A percentile compares a stretch with the other conserved stretches of the same genome.
These are phyloP conservation scores for Mortierella hygrophila DNA, from an alignment of 192 early-diverging fungal genomes.

Conservation along the genomic window DNA sequence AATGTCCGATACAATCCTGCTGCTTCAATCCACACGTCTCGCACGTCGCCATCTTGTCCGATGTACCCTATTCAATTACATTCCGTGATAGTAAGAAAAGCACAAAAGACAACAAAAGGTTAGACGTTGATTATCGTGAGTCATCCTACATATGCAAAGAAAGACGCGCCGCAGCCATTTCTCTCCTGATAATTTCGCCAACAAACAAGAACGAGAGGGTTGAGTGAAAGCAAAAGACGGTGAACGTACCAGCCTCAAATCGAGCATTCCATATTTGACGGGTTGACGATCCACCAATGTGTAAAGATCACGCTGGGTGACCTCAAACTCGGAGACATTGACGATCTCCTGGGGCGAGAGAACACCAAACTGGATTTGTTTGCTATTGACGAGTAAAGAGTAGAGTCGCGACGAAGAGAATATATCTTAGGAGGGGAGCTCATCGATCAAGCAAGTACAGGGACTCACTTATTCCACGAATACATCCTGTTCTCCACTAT, in stretches of 20 bases:
- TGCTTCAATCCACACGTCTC: constrained; percentile 91
- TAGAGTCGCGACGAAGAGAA: too few species aligned
- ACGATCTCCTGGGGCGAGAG: constrained; percentile 90
- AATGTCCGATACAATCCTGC: constrained; percentile 97
- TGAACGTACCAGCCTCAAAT: constrained; percentile 83
- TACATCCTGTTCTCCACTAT: too few species aligned
- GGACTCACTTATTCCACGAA: too few species aligned
- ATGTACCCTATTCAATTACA: constrained; percentile 71
- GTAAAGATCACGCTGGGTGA: constrained; percentile 91
- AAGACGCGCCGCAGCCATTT: constrained; percentile 21
- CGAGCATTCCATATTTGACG: constrained; percentile 89
- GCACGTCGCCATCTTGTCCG: constrained; percentile 87
- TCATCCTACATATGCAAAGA: constrained; percentile 16
- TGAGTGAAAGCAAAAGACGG: not conserved
- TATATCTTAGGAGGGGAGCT: too few species aligned
- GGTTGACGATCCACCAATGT: constrained; percentile 79
- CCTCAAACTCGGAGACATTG: constrained; percentile 90
- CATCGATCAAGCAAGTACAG: too few species aligned
- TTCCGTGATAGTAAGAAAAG: not conserved
- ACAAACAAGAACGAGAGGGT: not conserved
- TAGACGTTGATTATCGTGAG: constrained; percentile 8
- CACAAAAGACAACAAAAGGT: not conserved
- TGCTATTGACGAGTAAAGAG: constrained; percentile 63
- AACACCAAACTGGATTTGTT: constrained; percentile 96
- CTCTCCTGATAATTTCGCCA: too few species aligned